Base-by-base conservation (phyloP, 805 yeast species). In the Candida parachauliodes region DNA sequence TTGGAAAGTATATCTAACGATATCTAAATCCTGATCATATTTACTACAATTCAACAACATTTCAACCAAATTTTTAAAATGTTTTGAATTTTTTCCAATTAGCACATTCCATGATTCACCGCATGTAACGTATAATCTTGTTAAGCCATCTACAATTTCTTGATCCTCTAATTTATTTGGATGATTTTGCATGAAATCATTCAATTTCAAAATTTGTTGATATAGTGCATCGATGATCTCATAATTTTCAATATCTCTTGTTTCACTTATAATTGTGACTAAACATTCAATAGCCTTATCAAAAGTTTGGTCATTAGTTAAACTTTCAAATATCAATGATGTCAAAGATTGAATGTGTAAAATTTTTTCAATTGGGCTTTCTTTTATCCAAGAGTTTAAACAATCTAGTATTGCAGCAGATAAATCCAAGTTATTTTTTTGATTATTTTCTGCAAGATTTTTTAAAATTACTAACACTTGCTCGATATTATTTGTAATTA, bases 41-140 rank as follows among this genome's bases (percentile, higher is more conserved):
- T 81, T 71, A 17, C 95, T 72, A 44, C 89, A 76, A 44, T 80
- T 77, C 30, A 88, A 68, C 16, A 91, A 59, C 5, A 86, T 77
- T 41, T 77, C 80, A 14, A 89, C 89, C 50, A 93, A 63, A 1
- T 84, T 83, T 45, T 76, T 73, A 62, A 85, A 89, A 31, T 74
- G 73, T 31, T 60, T 61, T 0, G 97, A 93, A 37, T 74, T 66
- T 49, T 78, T 78, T 5, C 91, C 88, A 35, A 93, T 79, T 23
- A 85, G 68, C 23, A 85, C 84, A 59, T 88, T 93, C 98, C 98
- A 93, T 1, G 95, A 76, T 61, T 88, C 97, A 40, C 95, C 96
- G 2, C 97, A 95, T 49, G 88, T 95, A 5, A 88, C 85, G 56
- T 84, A 86, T 29, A 93, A 57, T 51, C 93, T 72, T 0, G 95